Percentiles rank a stretch among this genome's conserved stretches.
Evolutionary conservation across 208 protist genomes (phyloP).

Genomic region (Crithidia thermophila): DNA sequence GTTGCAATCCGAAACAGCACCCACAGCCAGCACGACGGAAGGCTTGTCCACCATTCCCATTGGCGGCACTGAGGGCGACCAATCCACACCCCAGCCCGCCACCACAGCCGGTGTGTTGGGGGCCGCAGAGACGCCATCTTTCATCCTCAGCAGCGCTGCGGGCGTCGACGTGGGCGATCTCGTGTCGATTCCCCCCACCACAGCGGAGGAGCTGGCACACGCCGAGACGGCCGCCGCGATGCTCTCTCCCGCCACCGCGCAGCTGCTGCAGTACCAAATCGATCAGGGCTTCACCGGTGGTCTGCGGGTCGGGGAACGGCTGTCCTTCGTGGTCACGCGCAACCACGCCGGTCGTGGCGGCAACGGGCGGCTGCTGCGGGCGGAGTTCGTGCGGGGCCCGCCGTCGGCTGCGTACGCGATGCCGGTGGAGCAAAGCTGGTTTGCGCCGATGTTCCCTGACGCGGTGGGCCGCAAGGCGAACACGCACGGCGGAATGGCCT

Average conservation of each 20-base stretch:
- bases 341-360: slow-evolving; percentile 47
- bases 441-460: slow-evolving; percentile 49
- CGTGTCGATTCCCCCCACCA: slow-evolving; percentile 28
- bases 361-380: slow-evolving; percentile 58
- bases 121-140: no score
- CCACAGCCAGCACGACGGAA: no score
- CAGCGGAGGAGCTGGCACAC: slow-evolving; percentile 27
- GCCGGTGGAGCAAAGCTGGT: slow-evolving; percentile 76
- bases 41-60: no score
- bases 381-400: slow-evolving; percentile 65
- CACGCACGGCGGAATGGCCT: neutral
- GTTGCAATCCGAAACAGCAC: no score
- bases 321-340: slow-evolving; percentile 65
- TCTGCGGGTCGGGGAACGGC: slow-evolving; percentile 35
- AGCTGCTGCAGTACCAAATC: slow-evolving; percentile 54
- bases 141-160: neutral
- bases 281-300: slow-evolving; percentile 38
- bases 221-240: slow-evolving; percentile 38
- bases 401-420: slow-evolving; percentile 43
- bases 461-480: slow-evolving; percentile 33
- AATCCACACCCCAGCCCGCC: no score
- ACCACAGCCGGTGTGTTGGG: slow-evolving; percentile 18
- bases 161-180: slow-evolving; percentile 18
- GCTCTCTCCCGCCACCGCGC: slow-evolving; percentile 45
- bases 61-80: no score